phyloP scores from a whole-genome alignment of 768 basidiomycete species.

The Russula abietina region DNA sequence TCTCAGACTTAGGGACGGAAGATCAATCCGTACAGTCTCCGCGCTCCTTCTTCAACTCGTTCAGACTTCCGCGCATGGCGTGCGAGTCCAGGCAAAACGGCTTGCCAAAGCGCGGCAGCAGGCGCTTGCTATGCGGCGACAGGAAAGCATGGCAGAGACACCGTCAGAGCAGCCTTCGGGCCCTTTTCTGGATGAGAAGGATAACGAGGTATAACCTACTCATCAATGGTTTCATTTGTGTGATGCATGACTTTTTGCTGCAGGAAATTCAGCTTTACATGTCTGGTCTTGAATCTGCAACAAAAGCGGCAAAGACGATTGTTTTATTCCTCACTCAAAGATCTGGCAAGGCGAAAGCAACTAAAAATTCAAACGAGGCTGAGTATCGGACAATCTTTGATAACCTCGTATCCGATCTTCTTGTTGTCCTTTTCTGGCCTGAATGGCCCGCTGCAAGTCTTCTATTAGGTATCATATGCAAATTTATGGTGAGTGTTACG shows the following conservation, averaged over 20 bases:
- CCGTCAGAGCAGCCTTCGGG: conserved; percentile 36
- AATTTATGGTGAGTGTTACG: conserved; percentile 63
- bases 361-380: conserved; percentile 88
- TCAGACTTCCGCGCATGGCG: conserved; percentile 87
- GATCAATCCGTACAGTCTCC: conserved; percentile 88
- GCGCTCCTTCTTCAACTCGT: conserved; percentile 93
- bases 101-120: conserved; percentile 60
- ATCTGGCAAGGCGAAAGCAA: conserved; percentile 80
- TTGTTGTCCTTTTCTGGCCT: conserved; percentile 86
- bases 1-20: conserved; percentile 79
- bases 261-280: conserved; percentile 65
- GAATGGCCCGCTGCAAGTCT: conserved; percentile 95
- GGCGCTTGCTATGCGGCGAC: conserved; percentile 52
- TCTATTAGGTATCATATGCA: conserved; percentile 71
- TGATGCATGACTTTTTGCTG: background rate
- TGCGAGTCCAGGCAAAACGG: conserved; percentile 60
- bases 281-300: conserved; percentile 72
- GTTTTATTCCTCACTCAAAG: conserved; percentile 37
- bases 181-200: conserved; percentile 60
- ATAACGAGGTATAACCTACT: conserved; percentile 46
- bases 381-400: conserved; percentile 94
- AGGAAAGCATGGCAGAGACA: conserved; percentile 52
- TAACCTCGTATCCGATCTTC: conserved; percentile 79
- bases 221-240: background rate
- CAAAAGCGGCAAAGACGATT: conserved; percentile 80